phyloP scores from a whole-genome alignment of 352 stramenopile species.

The Phytopythium aichiense region DNA sequence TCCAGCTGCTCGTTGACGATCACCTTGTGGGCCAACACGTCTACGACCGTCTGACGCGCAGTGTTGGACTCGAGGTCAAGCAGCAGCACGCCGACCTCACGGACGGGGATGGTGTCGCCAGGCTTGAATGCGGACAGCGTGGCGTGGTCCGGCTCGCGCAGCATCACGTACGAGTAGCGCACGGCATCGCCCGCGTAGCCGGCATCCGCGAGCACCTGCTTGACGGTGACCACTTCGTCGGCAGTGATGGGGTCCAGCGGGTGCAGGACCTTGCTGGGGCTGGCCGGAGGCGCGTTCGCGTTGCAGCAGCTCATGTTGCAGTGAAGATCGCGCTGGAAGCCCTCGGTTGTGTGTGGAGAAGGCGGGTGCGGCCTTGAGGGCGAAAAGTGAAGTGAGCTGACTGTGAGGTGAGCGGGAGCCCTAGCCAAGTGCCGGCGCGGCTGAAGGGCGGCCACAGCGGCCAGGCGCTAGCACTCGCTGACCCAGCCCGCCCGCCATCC shows the following conservation, averaged over 20 bases:
- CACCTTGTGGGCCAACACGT: slow-evolving; percentile 26
- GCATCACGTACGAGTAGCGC: slow-evolving; percentile 50
- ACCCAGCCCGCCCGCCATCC: background rate
- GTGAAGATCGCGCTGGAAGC: background rate
- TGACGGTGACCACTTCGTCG: slow-evolving; percentile 35
- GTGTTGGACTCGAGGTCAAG: slow-evolving; percentile 32
- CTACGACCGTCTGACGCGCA: slow-evolving; percentile 34
- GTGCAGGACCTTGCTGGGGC: slow-evolving; percentile 16
- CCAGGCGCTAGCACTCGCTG: background rate
- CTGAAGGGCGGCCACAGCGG: background rate
- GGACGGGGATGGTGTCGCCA: slow-evolving; percentile 27
- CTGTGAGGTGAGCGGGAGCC: too few species aligned
- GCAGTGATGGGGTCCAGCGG: slow-evolving; percentile 44
- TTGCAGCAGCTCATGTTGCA: slow-evolving; percentile 14
- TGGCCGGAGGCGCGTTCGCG: slow-evolving; percentile 9
- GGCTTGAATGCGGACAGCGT: slow-evolving; percentile 31
- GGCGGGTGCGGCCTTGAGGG: slow-evolving; percentile 5
- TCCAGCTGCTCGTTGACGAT: slow-evolving; percentile 30
- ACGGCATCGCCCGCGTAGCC: slow-evolving; percentile 28
- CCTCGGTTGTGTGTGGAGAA: background rate
- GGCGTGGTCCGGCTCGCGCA: slow-evolving; percentile 42
- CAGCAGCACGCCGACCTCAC: slow-evolving; percentile 36
- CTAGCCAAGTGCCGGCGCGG: background rate
- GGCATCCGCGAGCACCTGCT: slow-evolving; percentile 35
- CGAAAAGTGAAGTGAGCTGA: slow-evolving; percentile 12